Evolutionary conservation across 495 filamentous ascomycete genomes (phyloP).

Genomic region (Penicillium desertorum): DNA sequence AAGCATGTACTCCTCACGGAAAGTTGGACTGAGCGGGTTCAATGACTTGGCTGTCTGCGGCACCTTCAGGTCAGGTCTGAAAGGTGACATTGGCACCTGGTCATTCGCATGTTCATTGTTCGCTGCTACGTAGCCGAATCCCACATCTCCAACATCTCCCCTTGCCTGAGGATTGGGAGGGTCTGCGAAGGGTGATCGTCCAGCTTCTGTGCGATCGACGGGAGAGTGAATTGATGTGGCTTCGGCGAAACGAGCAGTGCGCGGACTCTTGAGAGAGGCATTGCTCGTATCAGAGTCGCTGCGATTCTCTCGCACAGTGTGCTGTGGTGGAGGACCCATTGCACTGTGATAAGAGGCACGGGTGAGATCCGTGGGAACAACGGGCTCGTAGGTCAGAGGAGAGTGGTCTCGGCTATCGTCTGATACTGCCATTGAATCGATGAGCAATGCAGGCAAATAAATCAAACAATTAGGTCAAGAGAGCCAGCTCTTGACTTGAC

Average conservation of each 20-base stretch:
- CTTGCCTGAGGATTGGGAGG: constrained; percentile 52
- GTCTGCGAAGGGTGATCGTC: constrained; percentile 66
- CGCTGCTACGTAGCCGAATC: constrained; percentile 82
- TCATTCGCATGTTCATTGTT: constrained; percentile 53
- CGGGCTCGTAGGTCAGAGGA: constrained; percentile 36
- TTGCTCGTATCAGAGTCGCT: constrained; percentile 45
- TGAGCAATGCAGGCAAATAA: constrained; percentile 5
- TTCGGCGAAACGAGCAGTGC: constrained; percentile 87
- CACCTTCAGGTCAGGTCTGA: constrained; percentile 83
- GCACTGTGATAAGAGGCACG: constrained; percentile 31
- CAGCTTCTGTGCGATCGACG: constrained; percentile 55
- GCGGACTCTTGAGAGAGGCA: constrained; percentile 72
- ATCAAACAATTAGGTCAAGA: constrained; percentile 27
- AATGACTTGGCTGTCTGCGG: constrained; percentile 71
- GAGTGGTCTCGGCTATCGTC: constrained; percentile 30
- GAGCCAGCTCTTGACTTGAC: constrained; percentile 40
- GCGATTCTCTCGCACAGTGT: constrained; percentile 27
- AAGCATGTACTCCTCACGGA: constrained; percentile 77
- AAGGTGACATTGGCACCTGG: constrained; percentile 63
- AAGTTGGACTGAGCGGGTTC: constrained; percentile 81
- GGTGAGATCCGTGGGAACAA: constrained; percentile 37
- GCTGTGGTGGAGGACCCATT: constrained; percentile 33
- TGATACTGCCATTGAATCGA: constrained; percentile 30
- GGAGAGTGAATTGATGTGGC: constrained; percentile 86
- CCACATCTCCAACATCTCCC: constrained; percentile 72